Conservation (phyloP, 352 stramenopile species). For the Achlya hypogyna region DNA sequence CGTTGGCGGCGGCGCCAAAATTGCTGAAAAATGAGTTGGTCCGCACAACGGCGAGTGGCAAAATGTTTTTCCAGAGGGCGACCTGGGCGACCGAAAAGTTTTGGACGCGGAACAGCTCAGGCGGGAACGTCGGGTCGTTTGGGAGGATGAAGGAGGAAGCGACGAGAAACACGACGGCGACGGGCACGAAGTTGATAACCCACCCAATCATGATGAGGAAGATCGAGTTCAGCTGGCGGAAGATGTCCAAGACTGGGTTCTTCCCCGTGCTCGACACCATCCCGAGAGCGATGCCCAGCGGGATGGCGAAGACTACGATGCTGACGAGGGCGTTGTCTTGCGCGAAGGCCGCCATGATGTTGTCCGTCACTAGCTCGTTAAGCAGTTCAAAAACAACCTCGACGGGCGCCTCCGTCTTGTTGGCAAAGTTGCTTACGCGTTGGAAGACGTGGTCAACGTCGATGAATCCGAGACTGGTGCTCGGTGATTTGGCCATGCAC, state of each 20-base stretch:
- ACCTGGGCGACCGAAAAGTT: background rate
- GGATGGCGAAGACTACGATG: constrained; percentile 62
- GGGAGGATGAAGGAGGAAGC: constrained; percentile 36
- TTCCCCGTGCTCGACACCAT: constrained; percentile 31
- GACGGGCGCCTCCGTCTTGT: constrained; percentile 29
- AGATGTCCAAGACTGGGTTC: constrained; percentile 71
- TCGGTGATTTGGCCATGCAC: background rate
- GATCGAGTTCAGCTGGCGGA: constrained; percentile 67
- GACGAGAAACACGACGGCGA: constrained; percentile 62
- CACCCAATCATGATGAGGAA: constrained; percentile 66
- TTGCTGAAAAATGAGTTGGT: constrained; percentile 36
- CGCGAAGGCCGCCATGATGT: constrained; percentile 65
- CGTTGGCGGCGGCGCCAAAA: constrained; percentile 28
- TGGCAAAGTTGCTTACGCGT: constrained; percentile 24
- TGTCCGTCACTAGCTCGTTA: constrained; percentile 50
- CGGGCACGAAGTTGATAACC: constrained; percentile 62
- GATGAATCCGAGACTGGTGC: constrained; percentile 28
- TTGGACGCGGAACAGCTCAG: background rate
- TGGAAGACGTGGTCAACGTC: constrained; percentile 52
- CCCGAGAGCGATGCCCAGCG: constrained; percentile 48
- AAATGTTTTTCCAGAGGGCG: background rate
- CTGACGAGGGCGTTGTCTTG: constrained; percentile 45
- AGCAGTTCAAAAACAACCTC: constrained; percentile 59
- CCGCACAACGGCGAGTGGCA: constrained; percentile 28
- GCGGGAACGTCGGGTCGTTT: background rate